A percentile compares a stretch with the other conserved stretches of the same genome.
Evolutionary conservation across 352 stramenopile species (phyloP).

Genomic region (Nannochloropsis limnetica): DNA sequence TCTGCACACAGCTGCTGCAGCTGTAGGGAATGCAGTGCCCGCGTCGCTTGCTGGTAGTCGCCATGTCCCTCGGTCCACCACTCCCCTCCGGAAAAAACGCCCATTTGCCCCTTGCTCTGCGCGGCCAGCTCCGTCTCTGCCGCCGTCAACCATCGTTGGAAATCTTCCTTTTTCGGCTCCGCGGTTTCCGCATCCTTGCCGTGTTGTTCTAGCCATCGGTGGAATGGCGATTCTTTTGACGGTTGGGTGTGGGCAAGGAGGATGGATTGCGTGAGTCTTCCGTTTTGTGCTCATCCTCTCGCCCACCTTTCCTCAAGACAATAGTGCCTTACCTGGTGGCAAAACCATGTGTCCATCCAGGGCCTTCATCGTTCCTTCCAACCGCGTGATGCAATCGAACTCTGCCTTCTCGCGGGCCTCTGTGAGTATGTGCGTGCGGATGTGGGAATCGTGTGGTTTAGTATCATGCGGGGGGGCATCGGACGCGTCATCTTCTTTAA

Average conservation of each 20-base stretch:
- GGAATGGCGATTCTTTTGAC: background rate
- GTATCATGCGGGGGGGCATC: too few species aligned
- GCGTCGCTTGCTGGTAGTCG: background rate
- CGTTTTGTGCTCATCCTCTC: background rate
- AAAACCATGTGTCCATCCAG: background rate
- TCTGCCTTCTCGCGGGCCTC: background rate
- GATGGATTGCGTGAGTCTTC: background rate
- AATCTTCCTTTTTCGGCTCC: background rate
- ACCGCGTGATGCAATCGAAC: background rate
- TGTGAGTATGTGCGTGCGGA: background rate
- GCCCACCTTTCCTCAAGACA: background rate
- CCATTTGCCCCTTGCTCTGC: background rate
- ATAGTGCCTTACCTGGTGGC: background rate
- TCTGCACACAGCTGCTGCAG: constrained; percentile 9
- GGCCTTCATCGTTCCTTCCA: background rate
- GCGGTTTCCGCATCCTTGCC: background rate
- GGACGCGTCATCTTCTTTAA: too few species aligned
- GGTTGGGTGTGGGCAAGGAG: background rate
- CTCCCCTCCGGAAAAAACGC: background rate
- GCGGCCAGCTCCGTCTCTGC: background rate
- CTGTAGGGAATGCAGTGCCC: background rate
- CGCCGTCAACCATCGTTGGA: background rate
- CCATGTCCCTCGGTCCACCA: background rate
- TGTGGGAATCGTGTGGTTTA: too few species aligned
- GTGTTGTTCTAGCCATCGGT: background rate